phyloP scores from a whole-genome alignment of 306 rosid species.

The Castanopsis chinensis region DNA sequence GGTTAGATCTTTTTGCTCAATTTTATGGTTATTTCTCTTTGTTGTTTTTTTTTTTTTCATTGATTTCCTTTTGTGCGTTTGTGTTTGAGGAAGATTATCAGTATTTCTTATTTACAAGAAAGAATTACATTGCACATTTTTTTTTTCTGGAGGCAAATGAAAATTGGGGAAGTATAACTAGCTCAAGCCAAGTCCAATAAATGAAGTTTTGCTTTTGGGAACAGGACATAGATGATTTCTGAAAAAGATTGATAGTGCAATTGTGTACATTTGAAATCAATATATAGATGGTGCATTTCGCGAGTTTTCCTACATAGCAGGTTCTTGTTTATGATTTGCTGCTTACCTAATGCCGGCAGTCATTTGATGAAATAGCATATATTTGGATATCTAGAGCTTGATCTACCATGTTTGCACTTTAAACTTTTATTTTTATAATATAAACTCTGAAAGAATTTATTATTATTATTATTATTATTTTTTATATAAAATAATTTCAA shows the following conservation, averaged over 20 bases:
- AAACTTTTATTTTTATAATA: neutral
- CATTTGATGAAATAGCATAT: neutral
- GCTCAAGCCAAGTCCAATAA: neutral
- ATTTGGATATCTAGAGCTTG: neutral
- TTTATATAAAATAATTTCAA: neutral
- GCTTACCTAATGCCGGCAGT: neutral
- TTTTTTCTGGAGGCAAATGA: neutral
- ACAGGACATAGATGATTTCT: conserved; percentile 2
- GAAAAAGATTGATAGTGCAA: conserved; percentile 11
- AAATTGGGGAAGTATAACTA: conserved; percentile 8
- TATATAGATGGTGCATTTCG: neutral
- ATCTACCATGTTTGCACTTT: neutral
- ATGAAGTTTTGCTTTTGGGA: neutral
- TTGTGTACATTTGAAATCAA: neutral
- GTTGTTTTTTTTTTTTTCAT: neutral
- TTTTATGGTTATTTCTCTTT: neutral
- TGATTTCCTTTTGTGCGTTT: neutral
- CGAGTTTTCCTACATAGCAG: neutral
- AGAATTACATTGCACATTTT: neutral
- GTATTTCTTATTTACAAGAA: neutral
- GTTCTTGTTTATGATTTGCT: neutral
- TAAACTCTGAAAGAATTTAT: neutral
- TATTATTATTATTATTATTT: neutral
- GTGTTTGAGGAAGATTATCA: neutral
- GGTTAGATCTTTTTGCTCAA: neutral